Percentiles rank a stretch among this genome's conserved stretches.
These are phyloP conservation scores for Trichosporon sp. DNA, from an alignment of 1,284 basidiomycete genomes.

Conservation along the genomic window DNA sequence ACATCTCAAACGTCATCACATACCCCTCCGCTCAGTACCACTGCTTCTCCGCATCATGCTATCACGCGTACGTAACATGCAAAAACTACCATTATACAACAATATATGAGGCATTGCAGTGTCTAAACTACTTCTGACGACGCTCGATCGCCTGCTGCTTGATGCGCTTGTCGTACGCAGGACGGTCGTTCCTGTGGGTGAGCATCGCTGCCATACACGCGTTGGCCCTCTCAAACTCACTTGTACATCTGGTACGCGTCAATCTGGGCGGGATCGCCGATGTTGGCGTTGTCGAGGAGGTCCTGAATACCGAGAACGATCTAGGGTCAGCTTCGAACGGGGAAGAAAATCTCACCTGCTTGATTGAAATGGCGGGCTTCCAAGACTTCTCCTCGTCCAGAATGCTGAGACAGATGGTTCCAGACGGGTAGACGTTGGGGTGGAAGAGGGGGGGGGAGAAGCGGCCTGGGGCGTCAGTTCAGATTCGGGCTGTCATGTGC, in stretches of 20 bases:
- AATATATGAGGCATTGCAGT: background rate
- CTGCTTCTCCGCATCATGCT: background rate
- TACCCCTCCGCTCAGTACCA: background rate
- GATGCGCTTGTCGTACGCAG: slow-evolving; percentile 81
- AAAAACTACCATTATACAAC: slow-evolving; percentile 20
- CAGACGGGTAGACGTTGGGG: slow-evolving; percentile 98
- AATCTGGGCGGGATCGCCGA: slow-evolving; percentile 92
- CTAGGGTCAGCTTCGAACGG: slow-evolving; percentile 57
- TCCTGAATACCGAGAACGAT: slow-evolving; percentile 95
- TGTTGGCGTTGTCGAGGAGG: slow-evolving; percentile 89
- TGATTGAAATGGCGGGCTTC: slow-evolving; percentile 99
- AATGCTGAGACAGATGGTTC: slow-evolving; percentile 97
- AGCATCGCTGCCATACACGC: no score
- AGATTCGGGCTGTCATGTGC: background rate
- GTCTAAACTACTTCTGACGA: slow-evolving; percentile 61
- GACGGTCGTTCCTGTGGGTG: slow-evolving; percentile 74
- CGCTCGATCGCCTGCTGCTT: slow-evolving; percentile 82
- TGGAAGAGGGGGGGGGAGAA: slow-evolving; percentile 95
- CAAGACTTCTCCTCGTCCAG: slow-evolving; percentile 98
- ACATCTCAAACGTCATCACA: slow-evolving; percentile 8
- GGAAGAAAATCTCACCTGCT: slow-evolving; percentile 68
- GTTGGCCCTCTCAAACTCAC: slow-evolving; percentile 60
- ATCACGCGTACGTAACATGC: slow-evolving; percentile 13
- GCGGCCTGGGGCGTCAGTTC: slow-evolving; percentile 69
- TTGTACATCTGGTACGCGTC: slow-evolving; percentile 98